Base-by-base conservation (phyloP, 169 alveolate genomes). In the Plasmodium gaboni region DNA sequence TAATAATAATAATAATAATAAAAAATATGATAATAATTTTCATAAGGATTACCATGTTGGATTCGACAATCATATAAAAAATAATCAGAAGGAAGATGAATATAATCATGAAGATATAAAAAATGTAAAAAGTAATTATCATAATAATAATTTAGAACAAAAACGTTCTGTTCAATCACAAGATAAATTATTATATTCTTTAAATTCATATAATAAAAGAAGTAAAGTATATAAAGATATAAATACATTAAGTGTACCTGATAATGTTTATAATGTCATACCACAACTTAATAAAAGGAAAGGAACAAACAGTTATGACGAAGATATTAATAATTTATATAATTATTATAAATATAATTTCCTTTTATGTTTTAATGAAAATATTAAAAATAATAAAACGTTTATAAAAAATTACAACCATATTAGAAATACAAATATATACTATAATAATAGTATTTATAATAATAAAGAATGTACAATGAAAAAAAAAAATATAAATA, bases 301-400 rank as follows among this genome's bases (percentile, higher is more conserved):
- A 64, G 80, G 19, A 9, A 24, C 50, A 53, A 59, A 22, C 17
- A 78, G 22, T 57, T 13, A 64, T 44, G 89, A 78, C 32, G 89
- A 78, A 10, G 32, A 60, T 22, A 51, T 78, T 64, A 78, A 78
- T 38, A 78, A 65, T 51, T 64, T 78, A 9, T 78, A 64, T 68
- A 78, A 78, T 32, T 78, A 78, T 78, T 78, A 78, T 60, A 78
- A 78, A 60, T 78, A 78, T 44, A 63, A 78, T 55, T 78, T 78
- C 38, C 63, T 78, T 15, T 60, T 78, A 53, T 78, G 78, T n/a
- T 78, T 78, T 70, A 50, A 60, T 50, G 89, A 78, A 42, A 44
- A 78, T 8, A 63, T 64, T 51, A 67, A 65, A 24, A 42, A 67
- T 32, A 70, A 17, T 42, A 63, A 53, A 19, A 38, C 55, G n/a